These are phyloP conservation scores for Erodium moschatum DNA, from an alignment of 441 rosid species.

Conservation along the genomic window DNA sequence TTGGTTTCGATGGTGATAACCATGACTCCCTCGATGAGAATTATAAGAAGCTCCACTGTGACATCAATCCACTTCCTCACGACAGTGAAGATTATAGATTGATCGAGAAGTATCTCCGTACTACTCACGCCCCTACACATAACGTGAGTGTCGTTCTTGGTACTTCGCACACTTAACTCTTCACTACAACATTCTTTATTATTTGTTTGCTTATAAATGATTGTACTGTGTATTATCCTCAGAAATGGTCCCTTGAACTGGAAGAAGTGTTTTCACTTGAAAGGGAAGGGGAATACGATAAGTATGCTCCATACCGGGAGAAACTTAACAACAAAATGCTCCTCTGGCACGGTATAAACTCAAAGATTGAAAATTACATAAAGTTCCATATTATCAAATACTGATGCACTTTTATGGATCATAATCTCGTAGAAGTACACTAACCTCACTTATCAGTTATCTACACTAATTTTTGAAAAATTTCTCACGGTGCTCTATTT, in stretches of 20 bases:
- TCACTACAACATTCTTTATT: not conserved
- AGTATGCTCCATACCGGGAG: slow-evolving; percentile 54
- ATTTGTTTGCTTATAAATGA: not conserved
- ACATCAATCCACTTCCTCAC: slow-evolving; percentile 63
- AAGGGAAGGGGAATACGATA: slow-evolving; percentile 84
- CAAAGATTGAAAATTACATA: not conserved
- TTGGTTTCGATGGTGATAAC: slow-evolving; percentile 75
- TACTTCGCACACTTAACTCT: not conserved
- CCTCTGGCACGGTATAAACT: slow-evolving; percentile 82
- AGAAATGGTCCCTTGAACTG: slow-evolving; percentile 94
- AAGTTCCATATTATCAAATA: not conserved
- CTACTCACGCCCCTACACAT: slow-evolving; percentile 95
- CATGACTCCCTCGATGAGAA: slow-evolving; percentile 78
- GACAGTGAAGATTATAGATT: slow-evolving; percentile 68
- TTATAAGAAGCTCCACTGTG: slow-evolving; percentile 62
- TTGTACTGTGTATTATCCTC: slow-evolving; percentile 10
- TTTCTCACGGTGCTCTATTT: too few species aligned
- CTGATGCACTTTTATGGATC: not conserved
- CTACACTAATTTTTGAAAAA: too few species aligned
- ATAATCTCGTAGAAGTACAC: too few species aligned
- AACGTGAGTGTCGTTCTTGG: slow-evolving; percentile 39
- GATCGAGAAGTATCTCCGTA: slow-evolving; percentile 67
- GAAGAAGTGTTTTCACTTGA: slow-evolving; percentile 89
- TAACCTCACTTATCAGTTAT: too few species aligned
- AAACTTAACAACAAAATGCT: slow-evolving; percentile 82